Percentiles rank a stretch among this genome's conserved stretches.
Conservation (phyloP, 176 grass and related monocot species). For the Bonia amplexicaulis region DNA sequence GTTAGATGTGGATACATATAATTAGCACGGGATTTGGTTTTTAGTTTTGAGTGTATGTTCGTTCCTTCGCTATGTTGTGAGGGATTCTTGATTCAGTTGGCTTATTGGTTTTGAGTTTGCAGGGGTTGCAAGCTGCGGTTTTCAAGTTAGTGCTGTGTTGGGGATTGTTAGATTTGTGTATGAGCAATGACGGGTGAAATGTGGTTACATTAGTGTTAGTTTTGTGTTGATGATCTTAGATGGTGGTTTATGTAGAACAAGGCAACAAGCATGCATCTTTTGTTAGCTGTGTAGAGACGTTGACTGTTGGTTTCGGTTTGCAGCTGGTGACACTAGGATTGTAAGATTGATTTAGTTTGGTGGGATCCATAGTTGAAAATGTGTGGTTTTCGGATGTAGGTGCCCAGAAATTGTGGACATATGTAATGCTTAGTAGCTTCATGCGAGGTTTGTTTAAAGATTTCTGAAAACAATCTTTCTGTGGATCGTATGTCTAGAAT, state of each 20-base stretch:
- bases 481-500: background rate
- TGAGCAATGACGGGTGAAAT: background rate
- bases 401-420: background rate
- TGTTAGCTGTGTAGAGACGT: background rate
- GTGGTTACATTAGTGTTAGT: background rate
- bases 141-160: background rate
- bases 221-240: background rate
- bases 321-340: background rate
- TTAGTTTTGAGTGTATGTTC: background rate
- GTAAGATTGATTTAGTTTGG: background rate
- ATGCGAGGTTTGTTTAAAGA: background rate
- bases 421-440: background rate
- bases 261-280: background rate
- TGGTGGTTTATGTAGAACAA: background rate
- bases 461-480: background rate
- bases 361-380: background rate
- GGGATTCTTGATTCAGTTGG: background rate
- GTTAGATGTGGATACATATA: background rate
- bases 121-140: background rate
- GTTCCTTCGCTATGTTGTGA: background rate
- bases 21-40: background rate
- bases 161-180: background rate
- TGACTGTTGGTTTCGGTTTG: background rate
- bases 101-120: background rate
- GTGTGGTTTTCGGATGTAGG: background rate